Evolutionary conservation across 495 filamentous ascomycete genomes (phyloP).

Genomic region (Neurospora sp.): DNA sequence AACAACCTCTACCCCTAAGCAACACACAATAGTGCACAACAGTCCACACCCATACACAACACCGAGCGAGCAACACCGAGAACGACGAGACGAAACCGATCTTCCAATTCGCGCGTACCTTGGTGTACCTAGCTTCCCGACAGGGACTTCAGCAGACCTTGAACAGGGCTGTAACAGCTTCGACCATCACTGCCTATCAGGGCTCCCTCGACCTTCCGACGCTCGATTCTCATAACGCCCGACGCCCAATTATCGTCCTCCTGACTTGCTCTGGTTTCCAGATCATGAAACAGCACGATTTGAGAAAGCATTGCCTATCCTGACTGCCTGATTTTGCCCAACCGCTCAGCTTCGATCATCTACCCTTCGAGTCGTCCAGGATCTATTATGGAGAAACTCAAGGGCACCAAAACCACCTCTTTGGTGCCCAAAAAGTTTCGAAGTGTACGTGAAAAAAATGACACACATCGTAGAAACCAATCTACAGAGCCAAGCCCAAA

Average conservation of each 20-base stretch:
- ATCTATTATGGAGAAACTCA: constrained; percentile 16
- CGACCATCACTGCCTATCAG: not conserved
- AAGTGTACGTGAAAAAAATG: constrained; percentile 60
- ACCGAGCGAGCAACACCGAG: not conserved
- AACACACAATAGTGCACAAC: not conserved
- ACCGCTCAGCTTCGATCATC: not conserved
- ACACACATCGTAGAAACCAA: constrained; percentile 36
- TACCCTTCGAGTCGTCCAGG: not conserved
- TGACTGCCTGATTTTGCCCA: not conserved
- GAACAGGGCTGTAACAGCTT: not conserved
- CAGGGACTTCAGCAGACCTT: not conserved
- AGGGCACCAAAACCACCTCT: constrained; percentile 7
- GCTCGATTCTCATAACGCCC: not conserved
- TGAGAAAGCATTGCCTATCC: not conserved
- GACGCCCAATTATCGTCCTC: not conserved
- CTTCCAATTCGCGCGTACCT: not conserved
- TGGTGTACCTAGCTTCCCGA: not conserved
- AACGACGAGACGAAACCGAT: not conserved
- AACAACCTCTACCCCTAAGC: not conserved
- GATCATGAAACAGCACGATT: not conserved
- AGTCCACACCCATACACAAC: not conserved
- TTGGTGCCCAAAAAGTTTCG: constrained; percentile 45
- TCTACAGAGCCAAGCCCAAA: constrained; percentile 39
- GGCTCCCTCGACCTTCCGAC: not conserved
- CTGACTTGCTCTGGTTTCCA: not conserved